Evolutionary conservation across 1,284 basidiomycete species (phyloP), one percentile per base, ranked within the genome.

Genomic region (Erythrobasidium hasegawianum): DNA sequence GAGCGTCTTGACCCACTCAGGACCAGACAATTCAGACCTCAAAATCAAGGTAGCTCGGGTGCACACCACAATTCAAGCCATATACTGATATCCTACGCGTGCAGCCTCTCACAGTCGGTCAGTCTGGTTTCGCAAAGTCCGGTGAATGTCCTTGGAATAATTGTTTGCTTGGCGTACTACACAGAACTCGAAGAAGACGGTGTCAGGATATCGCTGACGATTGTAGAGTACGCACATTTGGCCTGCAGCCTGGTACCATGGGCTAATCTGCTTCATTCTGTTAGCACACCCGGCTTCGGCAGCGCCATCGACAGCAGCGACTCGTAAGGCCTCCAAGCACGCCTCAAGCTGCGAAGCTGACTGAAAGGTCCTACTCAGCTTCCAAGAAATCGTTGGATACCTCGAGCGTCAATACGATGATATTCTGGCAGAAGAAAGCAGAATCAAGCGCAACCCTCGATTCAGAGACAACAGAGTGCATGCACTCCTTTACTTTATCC

Each of bases 321-420:
- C 27, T 59, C 64, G 64, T 67, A n/a, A 22, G 47, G 60, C 18
- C 39, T 7, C 33, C 4, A 11, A 11, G 33, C 11, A n/a, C n/a
- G n/a, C n/a, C n/a, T n/a, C n/a, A n/a, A 33, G 5, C 33, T 33
- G 33, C 33, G 33, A 33, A 11, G 5, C 11, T 33, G 33, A 11
- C 33, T 33, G 33, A 33, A 33, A 11, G 11, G 4, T 4, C 4
- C 11, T 33, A 16, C 64, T 10, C 72, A 95, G 92, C 68, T 96
- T 96, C 81, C 87, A 90, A 76, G 95, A 97, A 79, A 98, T 99
- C 73, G 88, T 95, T 64, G 90, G 90, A 70, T 87, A 98, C 81
- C 87, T 99, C 70, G 96, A 99, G 79, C 88, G 95, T 69, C 95
- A 98, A 85, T 98, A 98, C 81, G 96, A 98, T 73, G 95, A 98